Conservation (phyloP, 768 basidiomycete species). For the Tricholoma hemisulphureum region DNA sequence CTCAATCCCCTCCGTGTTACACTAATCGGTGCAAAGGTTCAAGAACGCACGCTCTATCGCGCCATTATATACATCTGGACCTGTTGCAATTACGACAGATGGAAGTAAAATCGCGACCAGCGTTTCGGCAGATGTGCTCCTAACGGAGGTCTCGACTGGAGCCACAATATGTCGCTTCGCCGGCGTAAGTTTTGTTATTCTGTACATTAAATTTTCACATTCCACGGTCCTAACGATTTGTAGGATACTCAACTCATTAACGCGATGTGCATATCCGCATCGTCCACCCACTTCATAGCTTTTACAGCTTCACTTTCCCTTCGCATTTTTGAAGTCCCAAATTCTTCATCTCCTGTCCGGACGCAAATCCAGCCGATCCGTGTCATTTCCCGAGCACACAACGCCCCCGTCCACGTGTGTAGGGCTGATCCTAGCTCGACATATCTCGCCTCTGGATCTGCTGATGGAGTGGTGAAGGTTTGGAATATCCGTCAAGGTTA, state of each 20-base stretch:
- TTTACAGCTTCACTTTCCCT: conserved; percentile 82
- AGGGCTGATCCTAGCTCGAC: conserved; percentile 81
- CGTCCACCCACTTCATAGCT: conserved; percentile 68
- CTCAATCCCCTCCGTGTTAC: not conserved
- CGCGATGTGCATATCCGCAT: conserved; percentile 78
- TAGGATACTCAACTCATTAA: conserved; percentile 87
- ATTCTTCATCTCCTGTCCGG: conserved; percentile 35
- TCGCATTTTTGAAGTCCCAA: conserved; percentile 79
- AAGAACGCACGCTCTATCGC: conserved; percentile 70
- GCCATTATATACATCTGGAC: conserved; percentile 87
- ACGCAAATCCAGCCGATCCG: conserved; percentile 68
- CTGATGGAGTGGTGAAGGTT: conserved; percentile 95
- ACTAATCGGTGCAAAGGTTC: conserved; percentile 51
- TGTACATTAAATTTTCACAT: not conserved
- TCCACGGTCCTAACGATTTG: not conserved
- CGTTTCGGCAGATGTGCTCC: conserved; percentile 78
- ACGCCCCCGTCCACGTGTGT: conserved; percentile 91
- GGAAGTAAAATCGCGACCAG: conserved; percentile 82
- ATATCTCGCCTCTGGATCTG: conserved; percentile 92
- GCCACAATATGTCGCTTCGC: conserved; percentile 75
- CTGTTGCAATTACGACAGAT: conserved; percentile 76
- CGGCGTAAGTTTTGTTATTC: conserved; percentile 58
- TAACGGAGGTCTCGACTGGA: conserved; percentile 79
- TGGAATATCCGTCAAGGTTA: conserved; percentile 89
- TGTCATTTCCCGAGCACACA: conserved; percentile 80